Evolutionary conservation across 2,329 filamentous ascomycete species (phyloP), one percentile per base, ranked within the genome.

Genomic region (Ascochyta lentis): DNA sequence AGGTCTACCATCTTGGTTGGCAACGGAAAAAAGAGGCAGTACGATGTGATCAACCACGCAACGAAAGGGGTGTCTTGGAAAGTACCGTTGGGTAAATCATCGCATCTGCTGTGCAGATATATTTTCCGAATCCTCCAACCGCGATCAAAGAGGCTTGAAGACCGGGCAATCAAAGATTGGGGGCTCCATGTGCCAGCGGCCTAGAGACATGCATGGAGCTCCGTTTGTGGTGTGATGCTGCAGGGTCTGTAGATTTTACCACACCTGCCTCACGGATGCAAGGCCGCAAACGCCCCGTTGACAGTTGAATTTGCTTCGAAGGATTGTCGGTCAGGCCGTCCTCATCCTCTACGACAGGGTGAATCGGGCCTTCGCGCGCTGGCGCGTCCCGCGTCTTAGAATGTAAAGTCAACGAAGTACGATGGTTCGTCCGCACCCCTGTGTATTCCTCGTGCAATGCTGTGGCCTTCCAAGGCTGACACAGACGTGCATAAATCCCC

Each of bases 1-100:
- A 47, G 13, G 27, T 61, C 50, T 24, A 23, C 23, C 53, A 55
- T 55, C 13, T 19, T 13, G n/a, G 12, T 2, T 4, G 10, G 12
- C 12, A 38, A 3, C 10, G 27, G 8, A 5, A 27, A 15, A 3
- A 13, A 8, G 24, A 33, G 19, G 22, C 27, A 10, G 27, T 29
- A 29, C 27, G 8, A 12, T 13, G 10, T 29, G 27, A 9, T 10
- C 12, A 12, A 29, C 8, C 4, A 29, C 9, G 12, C 27, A 2
- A 12, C 9, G 10, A 29, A 9, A 12, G 9, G 27, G 12, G 4
- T 29, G 9, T 13, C 12, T 9, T 9, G 9, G 27, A 10, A 12
- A 10, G 27, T 10, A 12, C 8, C 10, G 27, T 29, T 12, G 9
- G 16, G 26, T 16, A n/a, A 42, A 29, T 8, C 24, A 10, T 8